Base-by-base conservation (phyloP, 441 rosid species). In the Erodium trifolium region DNA sequence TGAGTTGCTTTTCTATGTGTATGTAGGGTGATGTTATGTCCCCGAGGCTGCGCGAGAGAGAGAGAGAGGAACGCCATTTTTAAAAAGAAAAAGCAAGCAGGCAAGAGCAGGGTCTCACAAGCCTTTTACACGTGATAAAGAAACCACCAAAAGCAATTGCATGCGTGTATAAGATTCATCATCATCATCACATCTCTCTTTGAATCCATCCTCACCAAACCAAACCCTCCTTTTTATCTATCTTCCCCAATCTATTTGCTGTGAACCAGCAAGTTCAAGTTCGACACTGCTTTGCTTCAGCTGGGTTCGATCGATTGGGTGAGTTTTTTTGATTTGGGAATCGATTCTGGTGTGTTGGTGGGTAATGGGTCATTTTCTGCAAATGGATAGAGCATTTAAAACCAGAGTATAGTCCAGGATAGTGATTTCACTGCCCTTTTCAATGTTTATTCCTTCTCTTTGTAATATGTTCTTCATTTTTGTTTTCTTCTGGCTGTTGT, bases 111-210 rank as follows among this genome's bases (percentile, higher is more conserved):
- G 78, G 68, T 6, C 68, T 65, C 72, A 66, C 66, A 66, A 71
- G 75, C 73, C 85, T 80, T 87, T 87, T 83, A 85, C 98, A 93
- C 98, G 95, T 93, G 97, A 88, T 87, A 87, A 82, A 81, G 92
- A 86, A 85, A 78, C 80, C 94, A 78, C 84, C 79, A 81, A 87
- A 87, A 83, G 92, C 55, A 76, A 86, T 90, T 49, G 97, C 98
- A 89, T 93, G 98, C 96, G 92, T 91, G 91, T 85, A 83, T 85
- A 87, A 88, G 85, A 83, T 80, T 79, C 86, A 83, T 78, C 87
- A 82, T 74, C 76, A 70, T 75, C 91, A 78, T 84, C 81, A 71
- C 83, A 67, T 64, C 41, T 63, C 70, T 72, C 23, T 65, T 35
- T 70, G 18, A 57, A 18, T 17, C 29, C 16, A 18, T 17, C 29